A percentile compares a stretch with the other conserved stretches of the same genome.
phyloP scores from a whole-genome alignment of 2,329 filamentous ascomycete genomes.

The Bertia moriformis region DNA sequence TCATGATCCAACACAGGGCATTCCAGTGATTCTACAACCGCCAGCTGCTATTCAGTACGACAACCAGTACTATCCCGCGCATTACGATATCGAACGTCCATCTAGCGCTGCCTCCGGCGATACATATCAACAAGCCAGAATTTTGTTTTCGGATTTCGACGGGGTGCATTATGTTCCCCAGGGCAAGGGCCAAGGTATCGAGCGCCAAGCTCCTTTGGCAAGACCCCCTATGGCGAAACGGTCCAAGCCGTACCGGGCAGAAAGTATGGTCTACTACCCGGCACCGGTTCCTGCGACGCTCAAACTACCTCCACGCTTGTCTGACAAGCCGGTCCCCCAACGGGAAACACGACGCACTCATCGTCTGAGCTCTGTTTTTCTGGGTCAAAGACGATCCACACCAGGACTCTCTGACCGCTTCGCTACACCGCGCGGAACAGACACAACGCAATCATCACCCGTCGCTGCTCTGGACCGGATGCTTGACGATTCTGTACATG shows the following conservation, averaged over 20 bases:
- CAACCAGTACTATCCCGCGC: slow-evolving; percentile 1
- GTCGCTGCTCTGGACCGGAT: background rate
- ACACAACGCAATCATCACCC: background rate
- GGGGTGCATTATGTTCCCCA: slow-evolving; percentile 26
- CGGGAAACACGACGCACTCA: background rate
- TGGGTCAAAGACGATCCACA: background rate
- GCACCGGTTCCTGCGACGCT: background rate
- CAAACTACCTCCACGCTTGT: background rate
- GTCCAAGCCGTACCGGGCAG: slow-evolving; percentile 16
- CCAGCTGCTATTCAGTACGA: background rate
- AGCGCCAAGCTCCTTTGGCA: slow-evolving; percentile 18
- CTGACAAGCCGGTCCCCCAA: background rate
- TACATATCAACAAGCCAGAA: slow-evolving; percentile 25
- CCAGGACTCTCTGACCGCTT: background rate
- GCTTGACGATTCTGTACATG: background rate
- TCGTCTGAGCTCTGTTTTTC: background rate
- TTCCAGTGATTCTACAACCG: background rate
- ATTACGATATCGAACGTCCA: slow-evolving; percentile 13
- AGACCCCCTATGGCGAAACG: slow-evolving; percentile 21
- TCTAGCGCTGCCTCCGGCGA: slow-evolving; percentile 23
- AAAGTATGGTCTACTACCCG: background rate
- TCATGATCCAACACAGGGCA: slow-evolving; percentile 7
- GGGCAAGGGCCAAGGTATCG: slow-evolving; percentile 9
- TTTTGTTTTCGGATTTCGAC: slow-evolving; percentile 30
- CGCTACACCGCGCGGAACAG: background rate